Evolutionary conservation across 2,329 filamentous ascomycete genomes (phyloP).

Genomic region (Ramichloridium luteum): DNA sequence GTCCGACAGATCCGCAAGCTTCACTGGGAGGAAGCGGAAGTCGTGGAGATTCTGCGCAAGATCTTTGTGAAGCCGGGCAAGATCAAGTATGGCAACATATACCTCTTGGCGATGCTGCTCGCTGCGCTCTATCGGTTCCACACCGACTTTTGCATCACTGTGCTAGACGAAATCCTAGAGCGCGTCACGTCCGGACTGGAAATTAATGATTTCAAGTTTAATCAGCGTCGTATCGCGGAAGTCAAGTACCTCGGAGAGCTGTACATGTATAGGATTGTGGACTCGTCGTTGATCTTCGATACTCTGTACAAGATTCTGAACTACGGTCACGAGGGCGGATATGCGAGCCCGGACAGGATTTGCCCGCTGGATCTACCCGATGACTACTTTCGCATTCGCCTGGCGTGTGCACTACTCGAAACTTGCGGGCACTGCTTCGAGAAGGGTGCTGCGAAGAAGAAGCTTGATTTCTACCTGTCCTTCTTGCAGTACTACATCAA

Average conservation of each 20-base stretch:
- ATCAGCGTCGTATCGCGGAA: slow-evolving; percentile 86
- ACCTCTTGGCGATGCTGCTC: slow-evolving; percentile 79
- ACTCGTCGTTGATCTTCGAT: slow-evolving; percentile 91
- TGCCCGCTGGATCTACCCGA: slow-evolving; percentile 78
- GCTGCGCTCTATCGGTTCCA: slow-evolving; percentile 86
- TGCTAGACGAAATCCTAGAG: slow-evolving; percentile 86
- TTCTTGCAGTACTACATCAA: slow-evolving; percentile 97
- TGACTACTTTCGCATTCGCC: slow-evolving; percentile 88
- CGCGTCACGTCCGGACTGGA: slow-evolving; percentile 79
- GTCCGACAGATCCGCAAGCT: slow-evolving; percentile 88
- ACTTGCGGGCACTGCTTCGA: slow-evolving; percentile 96
- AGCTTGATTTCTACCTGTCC: slow-evolving; percentile 90
- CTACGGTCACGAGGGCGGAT: slow-evolving; percentile 74
- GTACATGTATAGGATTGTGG: slow-evolving; percentile 95
- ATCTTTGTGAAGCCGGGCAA: slow-evolving; percentile 94
- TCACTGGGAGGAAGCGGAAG: slow-evolving; percentile 91
- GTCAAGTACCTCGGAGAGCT: slow-evolving; percentile 93
- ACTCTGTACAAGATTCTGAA: slow-evolving; percentile 88
- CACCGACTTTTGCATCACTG: slow-evolving; percentile 75
- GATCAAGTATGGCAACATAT: slow-evolving; percentile 94
- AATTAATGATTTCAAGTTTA: slow-evolving; percentile 94
- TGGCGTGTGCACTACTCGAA: slow-evolving; percentile 80
- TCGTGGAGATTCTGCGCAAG: slow-evolving; percentile 69
- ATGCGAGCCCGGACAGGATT: slow-evolving; percentile 63
- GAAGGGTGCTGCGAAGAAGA: slow-evolving; percentile 85